phyloP scores from a whole-genome alignment of 805 yeast genomes.

The Spathaspora passalidarum region DNA sequence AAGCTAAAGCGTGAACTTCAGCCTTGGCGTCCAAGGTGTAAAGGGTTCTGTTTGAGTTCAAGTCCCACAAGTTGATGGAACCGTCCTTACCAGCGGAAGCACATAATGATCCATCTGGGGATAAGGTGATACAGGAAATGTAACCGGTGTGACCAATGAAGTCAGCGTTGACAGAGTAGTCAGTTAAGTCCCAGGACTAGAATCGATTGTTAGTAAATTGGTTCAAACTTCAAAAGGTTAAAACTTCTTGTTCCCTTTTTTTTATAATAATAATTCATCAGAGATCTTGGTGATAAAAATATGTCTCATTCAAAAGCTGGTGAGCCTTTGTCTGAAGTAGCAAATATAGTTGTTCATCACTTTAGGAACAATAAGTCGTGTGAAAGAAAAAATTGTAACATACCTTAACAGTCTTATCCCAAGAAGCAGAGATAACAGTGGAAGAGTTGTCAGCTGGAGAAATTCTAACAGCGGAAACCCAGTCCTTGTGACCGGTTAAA shows the following conservation, averaged over 20 bases:
- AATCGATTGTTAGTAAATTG: slow-evolving; percentile 29
- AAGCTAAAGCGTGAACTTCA: slow-evolving; percentile 96
- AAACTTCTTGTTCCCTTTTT: not conserved
- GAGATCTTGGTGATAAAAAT: slow-evolving; percentile 97
- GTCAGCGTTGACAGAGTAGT: slow-evolving; percentile 87
- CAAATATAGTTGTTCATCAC: slow-evolving; percentile 65
- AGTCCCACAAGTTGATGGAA: slow-evolving; percentile 96
- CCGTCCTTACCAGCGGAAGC: slow-evolving; percentile 99
- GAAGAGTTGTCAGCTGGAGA: slow-evolving; percentile 76
- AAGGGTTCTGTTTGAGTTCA: slow-evolving; percentile 77
- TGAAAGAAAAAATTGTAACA: slow-evolving; percentile 39
- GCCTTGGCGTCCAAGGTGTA: slow-evolving; percentile 94
- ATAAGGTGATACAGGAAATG: slow-evolving; percentile 93
- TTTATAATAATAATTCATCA: slow-evolving; percentile 45
- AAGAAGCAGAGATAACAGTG: slow-evolving; percentile 93
- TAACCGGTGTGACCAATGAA: slow-evolving; percentile 99
- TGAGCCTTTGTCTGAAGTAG: slow-evolving; percentile 92
- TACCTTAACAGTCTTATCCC: slow-evolving; percentile 99
- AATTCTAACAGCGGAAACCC: slow-evolving; percentile 98
- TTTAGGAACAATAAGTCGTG: slow-evolving; percentile 1
- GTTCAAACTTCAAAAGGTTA: not conserved
- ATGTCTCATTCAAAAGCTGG: slow-evolving; percentile 87
- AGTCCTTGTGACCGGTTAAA: slow-evolving; percentile 94
- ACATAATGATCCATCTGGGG: slow-evolving; percentile 99
- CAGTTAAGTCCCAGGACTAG: slow-evolving; percentile 91